A percentile compares a stretch with the other conserved stretches of the same genome.
phyloP scores from a whole-genome alignment of 805 yeast genomes.

The Monosporozyma aerobia region DNA sequence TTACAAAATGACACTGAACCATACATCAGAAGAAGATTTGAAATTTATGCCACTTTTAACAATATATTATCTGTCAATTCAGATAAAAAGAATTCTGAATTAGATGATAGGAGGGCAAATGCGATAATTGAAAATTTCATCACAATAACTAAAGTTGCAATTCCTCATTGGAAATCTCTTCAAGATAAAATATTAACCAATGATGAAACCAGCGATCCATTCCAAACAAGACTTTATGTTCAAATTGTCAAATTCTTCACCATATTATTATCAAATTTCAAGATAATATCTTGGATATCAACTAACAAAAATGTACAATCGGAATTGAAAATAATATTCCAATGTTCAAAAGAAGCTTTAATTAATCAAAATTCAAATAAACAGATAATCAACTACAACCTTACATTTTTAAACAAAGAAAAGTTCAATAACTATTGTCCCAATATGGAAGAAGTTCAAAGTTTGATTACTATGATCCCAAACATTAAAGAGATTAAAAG shows the following conservation, averaged over 20 bases:
- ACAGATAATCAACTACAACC: conserved; percentile 20
- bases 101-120: conserved; percentile 12
- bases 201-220: conserved; percentile 20
- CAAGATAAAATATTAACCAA: conserved; percentile 12
- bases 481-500: conserved; percentile 21
- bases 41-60: conserved; percentile 28
- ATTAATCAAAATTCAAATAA: conserved; percentile 20
- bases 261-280: conserved; percentile 18
- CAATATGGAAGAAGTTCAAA: conserved; percentile 7
- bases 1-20: conserved; percentile 6
- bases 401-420: conserved; percentile 21
- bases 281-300: conserved; percentile 12
- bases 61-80: conserved; percentile 17
- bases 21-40: conserved; percentile 14
- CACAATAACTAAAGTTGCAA: conserved; percentile 8
- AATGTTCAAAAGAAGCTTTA: conserved; percentile 13
- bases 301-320: conserved; percentile 7
- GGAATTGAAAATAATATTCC: conserved; percentile 13
- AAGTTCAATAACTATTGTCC: conserved; percentile 16
- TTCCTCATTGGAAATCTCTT: conserved; percentile 11
- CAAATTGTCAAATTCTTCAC: conserved; percentile 25
- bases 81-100: conserved; percentile 4
- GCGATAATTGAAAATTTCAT: conserved; percentile 14
- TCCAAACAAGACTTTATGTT: conserved; percentile 21
- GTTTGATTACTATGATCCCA: conserved; percentile 10